Conservation (phyloP, 2,329 filamentous ascomycete genomes). For the Diaporthe sp. region DNA sequence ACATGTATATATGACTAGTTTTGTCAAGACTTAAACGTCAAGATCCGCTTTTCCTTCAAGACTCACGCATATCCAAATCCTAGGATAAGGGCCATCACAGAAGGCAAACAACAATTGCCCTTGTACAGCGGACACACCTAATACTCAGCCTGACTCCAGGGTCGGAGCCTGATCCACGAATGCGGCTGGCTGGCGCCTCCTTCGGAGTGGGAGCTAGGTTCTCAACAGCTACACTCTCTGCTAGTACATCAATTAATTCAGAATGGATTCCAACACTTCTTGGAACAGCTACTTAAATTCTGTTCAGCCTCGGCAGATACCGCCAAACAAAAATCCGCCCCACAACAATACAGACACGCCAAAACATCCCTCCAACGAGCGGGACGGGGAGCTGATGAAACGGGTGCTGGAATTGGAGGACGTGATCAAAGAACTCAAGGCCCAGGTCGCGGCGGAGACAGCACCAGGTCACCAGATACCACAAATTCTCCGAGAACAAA, state of each 20-base stretch:
- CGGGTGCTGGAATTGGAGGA: not conserved
- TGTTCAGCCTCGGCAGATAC: not conserved
- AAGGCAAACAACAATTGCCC: no score
- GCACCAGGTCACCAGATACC: not conserved
- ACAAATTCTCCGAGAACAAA: not conserved
- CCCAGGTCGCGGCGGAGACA: not conserved
- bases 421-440: not conserved
- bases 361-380: not conserved
- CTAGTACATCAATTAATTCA: no score
- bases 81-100: no score
- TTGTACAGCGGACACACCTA: no score
- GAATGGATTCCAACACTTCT: not conserved
- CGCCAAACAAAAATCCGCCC: not conserved
- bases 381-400: not conserved
- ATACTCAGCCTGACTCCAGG: not conserved
- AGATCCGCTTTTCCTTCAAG: not conserved
- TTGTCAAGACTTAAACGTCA: not conserved
- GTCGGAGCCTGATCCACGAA: not conserved
- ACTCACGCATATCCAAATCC: not conserved
- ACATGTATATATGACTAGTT: not conserved
- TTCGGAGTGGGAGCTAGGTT: not conserved
- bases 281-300: not conserved
- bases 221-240: not conserved
- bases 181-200: not conserved
- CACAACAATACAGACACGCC: not conserved